Evolutionary conservation across 2,329 filamentous ascomycete species (phyloP).

Genomic region (Aspergillus latus): DNA sequence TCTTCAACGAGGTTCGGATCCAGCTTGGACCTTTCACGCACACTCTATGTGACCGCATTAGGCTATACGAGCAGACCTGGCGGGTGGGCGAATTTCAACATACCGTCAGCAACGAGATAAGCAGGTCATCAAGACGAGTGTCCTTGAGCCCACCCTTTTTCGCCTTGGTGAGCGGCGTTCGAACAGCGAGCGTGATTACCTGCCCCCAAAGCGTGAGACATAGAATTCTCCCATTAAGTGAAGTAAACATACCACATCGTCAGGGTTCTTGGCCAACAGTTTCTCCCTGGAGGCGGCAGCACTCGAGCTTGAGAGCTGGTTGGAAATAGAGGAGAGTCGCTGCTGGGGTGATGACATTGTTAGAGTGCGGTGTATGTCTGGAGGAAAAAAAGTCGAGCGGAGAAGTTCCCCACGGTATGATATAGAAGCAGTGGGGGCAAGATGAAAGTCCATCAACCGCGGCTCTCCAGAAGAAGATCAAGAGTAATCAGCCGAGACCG

Average conservation of each 20-base stretch:
- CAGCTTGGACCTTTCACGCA: conserved; percentile 80
- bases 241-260: conserved; percentile 41
- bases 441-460: conserved; percentile 13
- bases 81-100: conserved; percentile 1
- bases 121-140: conserved; percentile 36
- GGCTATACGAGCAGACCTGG: not conserved
- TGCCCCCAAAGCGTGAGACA: conserved; percentile 14
- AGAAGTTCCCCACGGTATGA: conserved; percentile 1
- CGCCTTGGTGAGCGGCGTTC: conserved; percentile 43
- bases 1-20: conserved; percentile 85
- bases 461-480: conserved; percentile 12
- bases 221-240: not conserved
- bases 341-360: conserved; percentile 41
- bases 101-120: conserved; percentile 41
- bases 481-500: conserved; percentile 10
- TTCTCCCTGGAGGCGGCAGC: conserved; percentile 31
- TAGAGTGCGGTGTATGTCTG: not conserved
- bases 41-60: conserved; percentile 45
- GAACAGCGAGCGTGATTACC: conserved; percentile 43
- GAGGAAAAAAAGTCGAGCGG: not conserved
- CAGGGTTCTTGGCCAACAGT: conserved; percentile 37
- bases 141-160: conserved; percentile 43
- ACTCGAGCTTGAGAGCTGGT: conserved; percentile 37
- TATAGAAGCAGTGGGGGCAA: conserved; percentile 10
- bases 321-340: conserved; percentile 43